Conservation (phyloP, 768 basidiomycete genomes). For the Leccinum obscurum region DNA sequence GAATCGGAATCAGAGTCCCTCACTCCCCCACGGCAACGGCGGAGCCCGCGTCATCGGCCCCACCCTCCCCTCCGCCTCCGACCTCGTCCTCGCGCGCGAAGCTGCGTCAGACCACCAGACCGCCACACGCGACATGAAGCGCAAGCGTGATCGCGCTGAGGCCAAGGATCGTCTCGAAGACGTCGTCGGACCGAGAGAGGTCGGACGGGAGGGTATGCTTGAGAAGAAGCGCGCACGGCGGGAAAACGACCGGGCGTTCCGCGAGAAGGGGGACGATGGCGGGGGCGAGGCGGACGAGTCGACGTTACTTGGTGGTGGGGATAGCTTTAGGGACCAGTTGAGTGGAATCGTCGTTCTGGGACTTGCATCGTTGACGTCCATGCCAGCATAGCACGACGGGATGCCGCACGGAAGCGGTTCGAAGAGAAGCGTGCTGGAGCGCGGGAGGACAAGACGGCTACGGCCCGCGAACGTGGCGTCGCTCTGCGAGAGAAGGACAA, state of each 20-base stretch:
- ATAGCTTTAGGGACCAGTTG: constrained; percentile 79
- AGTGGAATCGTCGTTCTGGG: background rate
- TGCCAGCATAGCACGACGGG: constrained; percentile 67
- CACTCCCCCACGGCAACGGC: background rate
- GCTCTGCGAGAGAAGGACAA: constrained; percentile 79
- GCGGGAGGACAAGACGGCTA: constrained; percentile 52
- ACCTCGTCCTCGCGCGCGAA: constrained; percentile 72
- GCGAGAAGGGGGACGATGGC: constrained; percentile 74
- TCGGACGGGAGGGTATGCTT: constrained; percentile 80
- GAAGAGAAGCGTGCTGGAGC: constrained; percentile 47
- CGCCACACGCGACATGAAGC: constrained; percentile 54
- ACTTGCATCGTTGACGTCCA: constrained; percentile 7
- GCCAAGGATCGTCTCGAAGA: constrained; percentile 75
- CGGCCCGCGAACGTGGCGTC: constrained; percentile 57
- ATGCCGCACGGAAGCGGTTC: constrained; percentile 65
- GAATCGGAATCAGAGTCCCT: background rate
- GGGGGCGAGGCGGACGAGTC: constrained; percentile 70
- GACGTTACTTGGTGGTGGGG: constrained; percentile 78
- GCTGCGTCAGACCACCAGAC: constrained; percentile 49
- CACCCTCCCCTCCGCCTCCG: constrained; percentile 65
- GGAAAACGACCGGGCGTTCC: constrained; percentile 67
- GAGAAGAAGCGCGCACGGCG: constrained; percentile 82
- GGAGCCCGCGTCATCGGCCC: constrained; percentile 61
- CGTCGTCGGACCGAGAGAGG: constrained; percentile 73
- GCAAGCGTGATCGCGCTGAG: constrained; percentile 67